Percentiles rank a stretch among this genome's conserved stretches.
Conservation (phyloP, 2,329 filamentous ascomycete genomes). For the Bipolaris gigantea region DNA sequence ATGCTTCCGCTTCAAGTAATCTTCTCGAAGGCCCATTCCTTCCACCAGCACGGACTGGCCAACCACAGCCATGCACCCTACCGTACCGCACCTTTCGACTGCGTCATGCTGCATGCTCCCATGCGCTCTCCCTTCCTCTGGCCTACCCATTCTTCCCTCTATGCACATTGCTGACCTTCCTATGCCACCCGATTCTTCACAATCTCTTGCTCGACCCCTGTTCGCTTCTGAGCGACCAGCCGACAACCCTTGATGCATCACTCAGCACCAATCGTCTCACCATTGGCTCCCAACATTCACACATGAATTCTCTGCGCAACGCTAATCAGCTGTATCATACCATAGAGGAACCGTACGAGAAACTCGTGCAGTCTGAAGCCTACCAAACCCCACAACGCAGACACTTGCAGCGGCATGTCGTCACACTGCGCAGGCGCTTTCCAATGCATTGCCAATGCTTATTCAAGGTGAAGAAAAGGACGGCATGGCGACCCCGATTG, state of each 20-base stretch:
- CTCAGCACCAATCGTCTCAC: conserved; percentile 10
- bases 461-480: not conserved
- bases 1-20: conserved; percentile 14
- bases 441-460: not conserved
- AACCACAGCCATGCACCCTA: conserved; percentile 12
- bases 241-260: conserved; percentile 13
- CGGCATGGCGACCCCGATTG: not conserved
- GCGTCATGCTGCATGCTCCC: conserved; percentile 1
- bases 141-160: not conserved
- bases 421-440: not conserved
- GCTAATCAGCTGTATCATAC: not conserved
- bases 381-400: not conserved
- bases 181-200: not conserved
- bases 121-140: not conserved
- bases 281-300: conserved; percentile 3
- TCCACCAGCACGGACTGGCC: conserved; percentile 13
- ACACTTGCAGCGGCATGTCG: not conserved
- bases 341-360: not conserved
- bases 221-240: conserved; percentile 13
- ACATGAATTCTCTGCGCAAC: not conserved
- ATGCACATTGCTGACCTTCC: conserved; percentile 4
- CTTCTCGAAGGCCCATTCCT: conserved; percentile 18
- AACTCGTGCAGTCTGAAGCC: not conserved
- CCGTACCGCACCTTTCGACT: conserved; percentile 4
- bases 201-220: not conserved